Evolutionary conservation across 176 grass and related monocot species (phyloP).

Genomic region (Carex parvula): DNA sequence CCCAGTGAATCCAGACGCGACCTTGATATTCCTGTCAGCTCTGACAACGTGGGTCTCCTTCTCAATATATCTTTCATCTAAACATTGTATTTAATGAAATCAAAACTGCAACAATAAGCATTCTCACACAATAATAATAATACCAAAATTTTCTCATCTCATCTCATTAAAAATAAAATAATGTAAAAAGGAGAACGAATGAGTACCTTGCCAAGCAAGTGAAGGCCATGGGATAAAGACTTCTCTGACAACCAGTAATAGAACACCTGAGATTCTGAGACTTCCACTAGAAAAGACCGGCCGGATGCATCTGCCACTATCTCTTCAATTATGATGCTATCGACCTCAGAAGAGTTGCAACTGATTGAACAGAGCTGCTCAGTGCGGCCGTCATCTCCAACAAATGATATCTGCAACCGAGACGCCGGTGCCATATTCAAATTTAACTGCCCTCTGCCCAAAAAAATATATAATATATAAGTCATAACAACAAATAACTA

Average conservation of each 20-base stretch:
- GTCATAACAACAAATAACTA: constrained; percentile 5
- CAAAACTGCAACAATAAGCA: constrained; percentile 12
- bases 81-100: constrained; percentile 12
- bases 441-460: constrained; percentile 68
- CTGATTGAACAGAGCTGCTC: constrained; percentile 53
- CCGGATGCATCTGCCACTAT: constrained; percentile 74
- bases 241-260: constrained; percentile 98
- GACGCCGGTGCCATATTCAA: constrained; percentile 67
- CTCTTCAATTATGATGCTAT: constrained; percentile 56
- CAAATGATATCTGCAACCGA: constrained; percentile 56
- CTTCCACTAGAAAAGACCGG: constrained; percentile 63
- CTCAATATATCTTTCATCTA: constrained; percentile 90
- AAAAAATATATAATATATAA: constrained; percentile 19
- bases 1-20: constrained; percentile 71
- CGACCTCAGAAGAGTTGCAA: constrained; percentile 32
- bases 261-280: constrained; percentile 49
- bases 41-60: constrained; percentile 58
- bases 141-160: background rate
- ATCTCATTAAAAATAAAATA: background rate
- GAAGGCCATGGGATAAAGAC: constrained; percentile 58
- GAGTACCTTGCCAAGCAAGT: constrained; percentile 73
- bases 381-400: constrained; percentile 61
- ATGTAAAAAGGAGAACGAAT: background rate
- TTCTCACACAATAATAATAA: background rate
- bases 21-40: constrained; percentile 80